phyloP scores from a whole-genome alignment of 495 filamentous ascomycete genomes.

The Tuber umbilicatum region DNA sequence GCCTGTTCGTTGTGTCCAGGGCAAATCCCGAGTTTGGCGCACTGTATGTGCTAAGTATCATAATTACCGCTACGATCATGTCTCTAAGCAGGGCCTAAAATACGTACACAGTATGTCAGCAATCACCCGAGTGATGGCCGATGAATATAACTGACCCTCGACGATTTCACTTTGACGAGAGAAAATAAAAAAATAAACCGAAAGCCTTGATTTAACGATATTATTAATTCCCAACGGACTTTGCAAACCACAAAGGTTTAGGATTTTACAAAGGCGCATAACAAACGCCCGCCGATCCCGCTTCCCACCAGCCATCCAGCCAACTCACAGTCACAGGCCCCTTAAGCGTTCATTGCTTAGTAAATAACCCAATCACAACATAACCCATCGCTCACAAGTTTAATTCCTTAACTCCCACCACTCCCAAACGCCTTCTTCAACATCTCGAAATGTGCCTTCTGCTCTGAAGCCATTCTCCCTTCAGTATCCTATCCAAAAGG shows the following conservation, averaged over 20 bases:
- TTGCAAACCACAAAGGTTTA: neutral
- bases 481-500: conserved; percentile 54
- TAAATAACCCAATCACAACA: neutral
- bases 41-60: too few relatives aligned
- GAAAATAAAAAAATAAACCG: neutral
- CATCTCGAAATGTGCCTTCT: conserved; percentile 61
- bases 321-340: neutral
- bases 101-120: neutral
- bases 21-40: too few relatives aligned
- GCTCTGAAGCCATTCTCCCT: conserved; percentile 70
- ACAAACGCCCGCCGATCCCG: neutral
- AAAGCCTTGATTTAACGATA: neutral
- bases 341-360: neutral
- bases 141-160: neutral
- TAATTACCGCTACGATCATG: too few relatives aligned
- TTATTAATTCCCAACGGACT: neutral
- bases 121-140: neutral
- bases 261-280: neutral
- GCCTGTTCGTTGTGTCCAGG: too few relatives aligned
- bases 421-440: conserved; percentile 47
- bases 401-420: neutral
- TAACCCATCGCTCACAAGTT: neutral
- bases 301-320: neutral
- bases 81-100: neutral
- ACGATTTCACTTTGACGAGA: neutral